Base-by-base conservation (phyloP, 768 basidiomycete genomes). In the Leccinum disarticulatum region DNA sequence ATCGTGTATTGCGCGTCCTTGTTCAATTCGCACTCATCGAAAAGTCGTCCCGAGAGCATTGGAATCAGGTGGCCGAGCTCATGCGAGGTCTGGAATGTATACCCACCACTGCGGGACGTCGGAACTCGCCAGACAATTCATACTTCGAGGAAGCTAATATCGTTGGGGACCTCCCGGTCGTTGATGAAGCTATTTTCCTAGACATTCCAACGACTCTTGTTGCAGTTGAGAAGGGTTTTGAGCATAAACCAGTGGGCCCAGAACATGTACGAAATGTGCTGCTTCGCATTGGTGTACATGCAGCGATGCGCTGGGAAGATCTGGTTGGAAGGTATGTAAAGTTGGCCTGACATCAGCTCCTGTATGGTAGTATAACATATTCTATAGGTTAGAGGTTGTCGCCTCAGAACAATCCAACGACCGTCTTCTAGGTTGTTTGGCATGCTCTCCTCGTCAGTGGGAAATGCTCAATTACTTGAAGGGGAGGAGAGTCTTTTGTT, bases 71-170 rank as follows among this genome's bases (percentile, higher is more conserved):
- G 33, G 74, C 77, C n/a, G 66, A 69, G 1, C 70, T 85, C 25
- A 73, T 93, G 33, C 74, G 75, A 54, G 68, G 73, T 3, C 76
- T 83, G 22, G 61, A 84, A 2, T 90, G 88, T 66, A 82, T 94
- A 43, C 90, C 91, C 2, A 93, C 92, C 0, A 83, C 85, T 8
- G 75, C 74, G 10, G 96, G 95, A 8, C 80, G 4, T 41, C 17
- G 90, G 77, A 86, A 82, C 63, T 68, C 71, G 19, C 91, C 95
- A 0, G 69, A 72, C 4, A 84, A 94, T 54, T 77, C 88, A 4
- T 96, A 95, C 74, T 95, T 97, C 68, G 76, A 86, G 10, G 91
- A 85, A 61, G 94, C 88, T n/a, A 84, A 91, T 64, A 77, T 98
- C n/a, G 97, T 91, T 62, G 19, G 17, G 14, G 25, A 38, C 25